These are phyloP conservation scores for Cyathus striatus DNA, from an alignment of 768 basidiomycete species.

Conservation along the genomic window DNA sequence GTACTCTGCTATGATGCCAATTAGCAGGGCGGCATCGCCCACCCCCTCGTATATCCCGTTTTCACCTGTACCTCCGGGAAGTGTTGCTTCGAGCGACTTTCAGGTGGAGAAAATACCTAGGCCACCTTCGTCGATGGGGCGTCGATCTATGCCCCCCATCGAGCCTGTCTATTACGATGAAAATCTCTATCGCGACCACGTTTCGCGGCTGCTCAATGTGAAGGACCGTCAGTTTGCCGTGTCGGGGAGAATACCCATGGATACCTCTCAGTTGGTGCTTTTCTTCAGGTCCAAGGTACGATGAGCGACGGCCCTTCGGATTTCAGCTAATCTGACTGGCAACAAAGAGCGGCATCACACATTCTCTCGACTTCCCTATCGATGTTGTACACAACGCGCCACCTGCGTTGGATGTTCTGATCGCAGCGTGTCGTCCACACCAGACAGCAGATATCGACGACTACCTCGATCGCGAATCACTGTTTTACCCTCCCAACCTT, in stretches of 20 bases:
- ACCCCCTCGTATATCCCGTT: constrained; percentile 16
- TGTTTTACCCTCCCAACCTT: constrained; percentile 69
- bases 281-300: constrained; percentile 79
- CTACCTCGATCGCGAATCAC: constrained; percentile 57
- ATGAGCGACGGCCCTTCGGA: constrained; percentile 2
- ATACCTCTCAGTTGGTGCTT: constrained; percentile 59
- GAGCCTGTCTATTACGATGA: constrained; percentile 42
- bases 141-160: constrained; percentile 18
- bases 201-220: constrained; percentile 49
- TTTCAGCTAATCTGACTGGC: background rate
- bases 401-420: constrained; percentile 73
- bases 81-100: constrained; percentile 48
- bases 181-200: constrained; percentile 45
- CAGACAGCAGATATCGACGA: constrained; percentile 47
- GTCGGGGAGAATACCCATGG: constrained; percentile 65
- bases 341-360: constrained; percentile 73
- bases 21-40: constrained; percentile 19
- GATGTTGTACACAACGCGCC: constrained; percentile 72
- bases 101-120: constrained; percentile 57
- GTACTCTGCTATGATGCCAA: constrained; percentile 9
- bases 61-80: constrained; percentile 26
- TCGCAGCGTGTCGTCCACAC: constrained; percentile 68
- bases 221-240: constrained; percentile 62
- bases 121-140: constrained; percentile 25
- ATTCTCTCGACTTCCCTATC: constrained; percentile 79